These are phyloP conservation scores for Mycena epipterygia DNA, from an alignment of 768 basidiomycete genomes.

Conservation along the genomic window DNA sequence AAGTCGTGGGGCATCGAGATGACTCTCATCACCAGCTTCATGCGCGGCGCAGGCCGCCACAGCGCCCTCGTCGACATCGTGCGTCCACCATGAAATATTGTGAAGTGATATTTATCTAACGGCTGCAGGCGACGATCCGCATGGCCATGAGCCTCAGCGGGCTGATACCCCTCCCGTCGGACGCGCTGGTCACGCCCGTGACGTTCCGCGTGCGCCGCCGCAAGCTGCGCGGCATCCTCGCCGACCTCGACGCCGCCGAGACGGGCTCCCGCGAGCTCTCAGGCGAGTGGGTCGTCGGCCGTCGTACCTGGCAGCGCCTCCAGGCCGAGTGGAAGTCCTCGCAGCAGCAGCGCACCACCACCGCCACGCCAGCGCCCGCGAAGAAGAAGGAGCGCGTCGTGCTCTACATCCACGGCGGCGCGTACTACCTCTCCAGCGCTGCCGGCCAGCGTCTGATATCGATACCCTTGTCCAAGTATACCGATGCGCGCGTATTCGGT, in stretches of 20 bases:
- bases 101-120: background rate
- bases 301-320: slow-evolving; percentile 88
- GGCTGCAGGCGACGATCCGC: slow-evolving; percentile 60
- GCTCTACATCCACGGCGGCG: slow-evolving; percentile 91
- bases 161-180: slow-evolving; percentile 88
- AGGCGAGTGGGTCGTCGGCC: slow-evolving; percentile 98
- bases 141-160: slow-evolving; percentile 84
- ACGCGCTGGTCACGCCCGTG: slow-evolving; percentile 95
- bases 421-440: slow-evolving; percentile 91
- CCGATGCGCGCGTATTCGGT: slow-evolving; percentile 90
- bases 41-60: slow-evolving; percentile 87
- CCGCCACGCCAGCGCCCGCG: slow-evolving; percentile 42
- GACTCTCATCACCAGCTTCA: slow-evolving; percentile 88
- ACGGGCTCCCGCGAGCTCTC: slow-evolving; percentile 84
- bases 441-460: slow-evolving; percentile 92
- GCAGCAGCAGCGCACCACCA: slow-evolving; percentile 41
- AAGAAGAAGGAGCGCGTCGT: slow-evolving; percentile 82
- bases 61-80: slow-evolving; percentile 89
- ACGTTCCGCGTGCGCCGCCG: slow-evolving; percentile 87
- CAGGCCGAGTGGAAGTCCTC: slow-evolving; percentile 84
- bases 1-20: slow-evolving; percentile 96
- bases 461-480: slow-evolving; percentile 90
- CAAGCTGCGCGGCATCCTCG: slow-evolving; percentile 83
- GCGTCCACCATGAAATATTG: slow-evolving; percentile 45
- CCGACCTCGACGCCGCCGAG: slow-evolving; percentile 80